A percentile compares a stretch with the other conserved stretches of the same genome.
Conservation (phyloP, 148 eudicot genomes). For the Vaccinium macrocarpon region DNA sequence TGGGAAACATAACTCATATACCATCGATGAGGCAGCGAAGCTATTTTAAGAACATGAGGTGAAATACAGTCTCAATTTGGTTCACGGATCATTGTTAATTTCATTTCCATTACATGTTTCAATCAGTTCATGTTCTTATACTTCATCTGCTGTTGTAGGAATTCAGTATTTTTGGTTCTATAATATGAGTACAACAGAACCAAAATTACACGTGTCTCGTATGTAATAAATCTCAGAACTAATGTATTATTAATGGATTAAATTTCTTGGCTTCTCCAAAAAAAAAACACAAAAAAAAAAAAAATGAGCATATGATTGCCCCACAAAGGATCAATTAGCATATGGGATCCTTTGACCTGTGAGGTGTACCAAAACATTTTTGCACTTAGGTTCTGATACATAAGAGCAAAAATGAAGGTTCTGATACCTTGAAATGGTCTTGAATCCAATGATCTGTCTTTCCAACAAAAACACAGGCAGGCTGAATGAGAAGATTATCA, state of each 20-base stretch:
- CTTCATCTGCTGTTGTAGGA: neutral
- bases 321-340: neutral
- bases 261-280: neutral
- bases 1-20: neutral
- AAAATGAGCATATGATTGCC: neutral
- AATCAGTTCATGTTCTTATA: neutral
- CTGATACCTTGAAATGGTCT: neutral
- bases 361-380: neutral
- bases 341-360: neutral
- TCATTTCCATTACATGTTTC: neutral
- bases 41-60: neutral
- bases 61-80: neutral
- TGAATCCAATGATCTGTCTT: neutral
- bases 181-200: neutral
- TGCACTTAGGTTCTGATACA: no score
- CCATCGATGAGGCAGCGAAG: neutral
- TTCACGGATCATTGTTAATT: neutral
- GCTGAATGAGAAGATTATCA: neutral
- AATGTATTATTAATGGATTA: neutral
- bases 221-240: neutral
- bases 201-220: neutral
- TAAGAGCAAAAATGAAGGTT: no score
- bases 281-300: neutral
- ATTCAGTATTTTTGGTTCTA: neutral
- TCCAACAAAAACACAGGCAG: neutral